A percentile compares a stretch with the other conserved stretches of the same genome.
These are phyloP conservation scores for Annulohypoxylon maeteangense DNA, from an alignment of 495 filamentous ascomycete genomes.

Conservation along the genomic window DNA sequence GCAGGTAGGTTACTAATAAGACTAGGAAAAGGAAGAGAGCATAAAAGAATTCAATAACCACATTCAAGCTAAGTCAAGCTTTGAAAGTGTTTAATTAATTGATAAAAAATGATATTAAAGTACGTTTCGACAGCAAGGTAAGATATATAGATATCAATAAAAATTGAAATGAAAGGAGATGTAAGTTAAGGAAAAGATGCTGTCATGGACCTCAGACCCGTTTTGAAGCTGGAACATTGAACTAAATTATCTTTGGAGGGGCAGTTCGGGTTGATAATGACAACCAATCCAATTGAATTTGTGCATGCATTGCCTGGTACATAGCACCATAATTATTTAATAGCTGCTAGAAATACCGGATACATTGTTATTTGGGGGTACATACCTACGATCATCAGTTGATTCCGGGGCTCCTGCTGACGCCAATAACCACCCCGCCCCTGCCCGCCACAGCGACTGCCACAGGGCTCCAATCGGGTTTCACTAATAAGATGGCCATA, in stretches of 20 bases:
- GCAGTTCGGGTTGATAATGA: slow-evolving; percentile 25
- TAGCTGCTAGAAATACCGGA: neutral
- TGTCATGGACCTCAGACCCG: slow-evolving; percentile 19
- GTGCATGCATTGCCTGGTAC: slow-evolving; percentile 9
- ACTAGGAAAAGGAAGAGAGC: neutral
- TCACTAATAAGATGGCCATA: slow-evolving; percentile 3
- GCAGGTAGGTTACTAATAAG: neutral
- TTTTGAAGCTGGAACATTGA: slow-evolving; percentile 33
- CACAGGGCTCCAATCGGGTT: neutral
- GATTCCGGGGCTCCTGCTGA: neutral
- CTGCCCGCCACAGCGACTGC: slow-evolving; percentile 2
- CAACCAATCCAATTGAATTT: slow-evolving; percentile 28
- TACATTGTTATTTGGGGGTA: neutral
- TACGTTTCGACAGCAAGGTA: slow-evolving; percentile 1
- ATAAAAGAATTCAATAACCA: slow-evolving; percentile 1
- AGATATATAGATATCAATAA: slow-evolving; percentile 9
- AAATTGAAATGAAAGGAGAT: slow-evolving; percentile 10
- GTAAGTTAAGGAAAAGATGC: slow-evolving; percentile 15
- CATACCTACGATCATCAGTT: neutral
- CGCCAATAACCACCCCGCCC: slow-evolving; percentile 22
- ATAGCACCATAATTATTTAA: neutral
- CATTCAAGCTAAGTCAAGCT: neutral
- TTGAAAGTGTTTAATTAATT: slow-evolving; percentile 14
- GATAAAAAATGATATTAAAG: neutral
- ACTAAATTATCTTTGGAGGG: slow-evolving; percentile 41